These are phyloP conservation scores for Calonectria fujianensis DNA, from an alignment of 2,329 filamentous ascomycete species.

Conservation along the genomic window DNA sequence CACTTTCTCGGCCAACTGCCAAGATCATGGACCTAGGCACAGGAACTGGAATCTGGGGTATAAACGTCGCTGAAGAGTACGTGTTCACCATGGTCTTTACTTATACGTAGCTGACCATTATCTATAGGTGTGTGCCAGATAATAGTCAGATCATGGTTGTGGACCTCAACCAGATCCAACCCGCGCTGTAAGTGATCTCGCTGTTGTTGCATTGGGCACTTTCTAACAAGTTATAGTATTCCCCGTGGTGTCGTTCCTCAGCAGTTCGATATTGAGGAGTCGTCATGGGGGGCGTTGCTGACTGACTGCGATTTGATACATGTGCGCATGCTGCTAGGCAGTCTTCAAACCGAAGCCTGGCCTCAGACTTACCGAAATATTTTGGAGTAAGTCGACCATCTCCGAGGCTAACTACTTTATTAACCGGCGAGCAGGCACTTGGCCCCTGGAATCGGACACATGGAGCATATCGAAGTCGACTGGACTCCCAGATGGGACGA, in stretches of 20 bases:
- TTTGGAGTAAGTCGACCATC: constrained; percentile 71
- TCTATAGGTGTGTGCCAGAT: constrained; percentile 45
- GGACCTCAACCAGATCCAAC: constrained; percentile 64
- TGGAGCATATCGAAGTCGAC: constrained; percentile 95
- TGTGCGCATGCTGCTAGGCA: constrained; percentile 85
- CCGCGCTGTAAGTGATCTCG: constrained; percentile 57
- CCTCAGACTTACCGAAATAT: constrained; percentile 82
- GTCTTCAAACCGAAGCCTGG: constrained; percentile 82
- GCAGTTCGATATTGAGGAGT: constrained; percentile 85
- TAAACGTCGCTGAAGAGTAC: constrained; percentile 85
- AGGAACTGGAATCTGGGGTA: constrained; percentile 93
- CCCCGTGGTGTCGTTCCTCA: constrained; percentile 74
- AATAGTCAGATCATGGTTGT: constrained; percentile 61
- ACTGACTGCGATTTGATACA: constrained; percentile 87
- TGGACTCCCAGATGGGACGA: constrained; percentile 84
- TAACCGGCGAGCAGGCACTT: constrained; percentile 76
- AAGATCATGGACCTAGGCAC: constrained; percentile 83
- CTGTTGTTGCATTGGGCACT: no score
- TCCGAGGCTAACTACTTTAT: constrained; percentile 1
- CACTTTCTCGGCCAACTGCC: constrained; percentile 44
- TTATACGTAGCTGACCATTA: constrained; percentile 18
- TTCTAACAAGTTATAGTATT: constrained; percentile 72
- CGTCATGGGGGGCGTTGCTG: constrained; percentile 72
- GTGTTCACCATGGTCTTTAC: constrained; percentile 52
- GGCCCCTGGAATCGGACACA: constrained; percentile 81